Conservation (phyloP, 495 filamentous ascomycete species). For the Cercophora sp. region DNA sequence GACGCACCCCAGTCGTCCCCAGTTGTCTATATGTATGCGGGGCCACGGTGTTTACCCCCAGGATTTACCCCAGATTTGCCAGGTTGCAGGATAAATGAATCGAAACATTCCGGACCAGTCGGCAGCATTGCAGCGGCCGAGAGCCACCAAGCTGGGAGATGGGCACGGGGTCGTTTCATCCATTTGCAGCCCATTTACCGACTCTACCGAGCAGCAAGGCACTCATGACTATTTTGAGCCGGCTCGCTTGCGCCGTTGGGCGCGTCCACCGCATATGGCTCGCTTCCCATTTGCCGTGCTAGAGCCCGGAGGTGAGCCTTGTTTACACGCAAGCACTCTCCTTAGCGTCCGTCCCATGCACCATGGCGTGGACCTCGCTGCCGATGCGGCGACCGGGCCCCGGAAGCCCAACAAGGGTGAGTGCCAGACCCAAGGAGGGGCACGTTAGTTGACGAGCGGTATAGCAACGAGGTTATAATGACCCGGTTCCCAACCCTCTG, state of each 20-base stretch:
- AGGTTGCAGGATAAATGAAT: conserved; percentile 19
- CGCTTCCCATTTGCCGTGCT: conserved; percentile 5
- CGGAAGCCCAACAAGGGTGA: no score
- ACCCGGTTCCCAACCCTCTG: conserved; percentile 8
- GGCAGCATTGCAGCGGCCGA: conserved; percentile 24
- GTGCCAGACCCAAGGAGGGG: no score
- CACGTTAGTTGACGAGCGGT: no score
- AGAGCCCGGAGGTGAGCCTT: neutral
- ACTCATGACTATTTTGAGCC: conserved; percentile 3
- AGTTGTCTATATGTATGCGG: neutral
- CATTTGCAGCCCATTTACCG: conserved; percentile 6
- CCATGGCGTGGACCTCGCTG: neutral
- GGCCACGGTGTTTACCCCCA: conserved; percentile 12
- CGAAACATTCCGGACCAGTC: conserved; percentile 28
- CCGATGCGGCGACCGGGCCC: conserved; percentile 3
- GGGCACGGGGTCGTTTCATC: conserved; percentile 8
- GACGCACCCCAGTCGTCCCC: neutral
- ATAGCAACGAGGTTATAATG: conserved; percentile 11
- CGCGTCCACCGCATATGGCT: neutral
- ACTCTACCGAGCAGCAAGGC: conserved; percentile 1
- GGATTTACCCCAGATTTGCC: conserved; percentile 32
- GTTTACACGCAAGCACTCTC: conserved; percentile 10
- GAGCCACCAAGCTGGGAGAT: conserved; percentile 24
- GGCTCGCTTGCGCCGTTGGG: neutral
- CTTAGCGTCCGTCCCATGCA: neutral